Percentiles rank a stretch among this genome's conserved stretches.
These are phyloP conservation scores for Candida germanica DNA, from an alignment of 805 yeast species.

Conservation along the genomic window DNA sequence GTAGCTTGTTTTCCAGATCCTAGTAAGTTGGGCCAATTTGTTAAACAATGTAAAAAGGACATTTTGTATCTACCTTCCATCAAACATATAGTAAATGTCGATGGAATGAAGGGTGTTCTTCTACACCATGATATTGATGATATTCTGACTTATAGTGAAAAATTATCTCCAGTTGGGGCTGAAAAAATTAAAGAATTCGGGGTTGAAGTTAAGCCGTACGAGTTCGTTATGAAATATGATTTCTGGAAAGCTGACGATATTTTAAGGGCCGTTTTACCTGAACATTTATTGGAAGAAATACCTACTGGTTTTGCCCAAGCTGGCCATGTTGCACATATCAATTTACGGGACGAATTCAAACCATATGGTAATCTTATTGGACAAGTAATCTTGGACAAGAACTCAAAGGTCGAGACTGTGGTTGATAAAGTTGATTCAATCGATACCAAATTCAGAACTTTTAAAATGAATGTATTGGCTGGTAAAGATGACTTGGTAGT, in stretches of 20 bases:
- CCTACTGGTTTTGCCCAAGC: conserved; percentile 92
- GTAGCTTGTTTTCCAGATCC: conserved; percentile 73
- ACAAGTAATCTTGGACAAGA: conserved; percentile 84
- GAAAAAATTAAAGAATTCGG: conserved; percentile 46
- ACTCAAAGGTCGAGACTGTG: conserved; percentile 76
- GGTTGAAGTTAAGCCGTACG: conserved; percentile 50
- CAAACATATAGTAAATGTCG: conserved; percentile 56
- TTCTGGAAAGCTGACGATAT: conserved; percentile 93
- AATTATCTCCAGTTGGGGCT: conserved; percentile 41
- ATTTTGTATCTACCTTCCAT: conserved; percentile 69
- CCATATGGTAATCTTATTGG: conserved; percentile 83
- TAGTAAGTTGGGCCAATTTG: conserved; percentile 53
- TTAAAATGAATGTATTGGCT: conserved; percentile 90
- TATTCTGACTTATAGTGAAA: conserved; percentile 12
- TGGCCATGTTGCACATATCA: conserved; percentile 94
- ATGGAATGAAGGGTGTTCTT: conserved; percentile 50
- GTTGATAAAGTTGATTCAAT: conserved; percentile 89
- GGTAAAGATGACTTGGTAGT: conserved; percentile 76
- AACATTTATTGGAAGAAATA: conserved; percentile 59
- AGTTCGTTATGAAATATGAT: conserved; percentile 58
- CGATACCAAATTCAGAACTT: conserved; percentile 85
- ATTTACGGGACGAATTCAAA: conserved; percentile 77
- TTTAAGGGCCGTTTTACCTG: conserved; percentile 73
- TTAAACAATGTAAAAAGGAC: conserved; percentile 56
- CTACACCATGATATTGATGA: conserved; percentile 44